These are phyloP conservation scores for Taiozyma onychis DNA, from an alignment of 1,139 yeast species.

Conservation along the genomic window DNA sequence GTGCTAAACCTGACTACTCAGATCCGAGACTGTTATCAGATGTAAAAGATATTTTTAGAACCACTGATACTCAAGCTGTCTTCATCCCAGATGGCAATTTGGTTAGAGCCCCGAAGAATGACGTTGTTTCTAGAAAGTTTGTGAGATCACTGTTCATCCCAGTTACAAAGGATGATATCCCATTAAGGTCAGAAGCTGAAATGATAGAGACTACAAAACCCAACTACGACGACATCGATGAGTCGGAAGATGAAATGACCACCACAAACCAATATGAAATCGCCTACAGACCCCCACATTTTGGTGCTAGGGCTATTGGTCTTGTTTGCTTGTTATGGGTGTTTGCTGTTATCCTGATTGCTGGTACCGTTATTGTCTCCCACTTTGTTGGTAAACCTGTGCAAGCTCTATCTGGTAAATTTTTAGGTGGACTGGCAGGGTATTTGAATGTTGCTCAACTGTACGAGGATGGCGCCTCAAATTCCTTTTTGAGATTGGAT, in stretches of 20 bases:
- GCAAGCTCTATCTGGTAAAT: not conserved
- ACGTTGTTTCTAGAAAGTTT: conserved; percentile 61
- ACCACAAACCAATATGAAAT: conserved; percentile 59
- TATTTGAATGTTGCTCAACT: conserved; percentile 5
- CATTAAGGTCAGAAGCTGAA: conserved; percentile 42
- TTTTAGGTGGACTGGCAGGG: not conserved
- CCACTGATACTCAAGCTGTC: conserved; percentile 37
- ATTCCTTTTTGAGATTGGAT: conserved; percentile 3
- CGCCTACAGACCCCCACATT: conserved; percentile 83
- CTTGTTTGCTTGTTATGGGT: conserved; percentile 64
- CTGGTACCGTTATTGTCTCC: conserved; percentile 30
- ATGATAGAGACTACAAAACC: conserved; percentile 14
- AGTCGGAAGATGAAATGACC: conserved; percentile 43
- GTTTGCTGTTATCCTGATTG: conserved; percentile 51
- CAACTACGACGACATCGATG: conserved; percentile 41
- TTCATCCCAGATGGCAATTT: conserved; percentile 76
- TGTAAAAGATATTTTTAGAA: conserved; percentile 40
- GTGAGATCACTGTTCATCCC: conserved; percentile 67
- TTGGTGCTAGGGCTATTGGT: conserved; percentile 51
- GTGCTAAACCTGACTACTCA: conserved; percentile 51
- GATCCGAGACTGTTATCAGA: conserved; percentile 49
- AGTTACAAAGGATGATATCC: conserved; percentile 74
- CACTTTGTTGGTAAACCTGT: conserved; percentile 40
- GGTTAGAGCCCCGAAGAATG: conserved; percentile 83
- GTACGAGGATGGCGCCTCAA: conserved; percentile 17